phyloP scores from a whole-genome alignment of 2,329 filamentous ascomycete species.

The Epicoccum nigrum region DNA sequence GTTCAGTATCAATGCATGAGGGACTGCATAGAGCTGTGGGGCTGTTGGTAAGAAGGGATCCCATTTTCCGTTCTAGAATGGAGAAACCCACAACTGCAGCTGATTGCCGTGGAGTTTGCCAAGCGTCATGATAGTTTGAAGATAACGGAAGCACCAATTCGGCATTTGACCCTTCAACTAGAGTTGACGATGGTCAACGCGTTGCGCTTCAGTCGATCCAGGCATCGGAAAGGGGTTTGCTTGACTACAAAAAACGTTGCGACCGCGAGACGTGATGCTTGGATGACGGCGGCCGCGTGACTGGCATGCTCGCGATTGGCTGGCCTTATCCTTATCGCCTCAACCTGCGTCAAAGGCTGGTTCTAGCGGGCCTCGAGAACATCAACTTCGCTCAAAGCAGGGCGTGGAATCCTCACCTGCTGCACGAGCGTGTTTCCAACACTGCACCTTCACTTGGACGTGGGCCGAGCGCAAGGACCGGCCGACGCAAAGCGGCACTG shows the following conservation, averaged over 20 bases:
- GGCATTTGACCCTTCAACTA: conserved; percentile 13
- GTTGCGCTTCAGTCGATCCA: conserved; percentile 13
- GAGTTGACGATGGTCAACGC: conserved; percentile 13
- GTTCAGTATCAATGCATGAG: conserved; percentile 16
- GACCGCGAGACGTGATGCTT: conserved; percentile 25
- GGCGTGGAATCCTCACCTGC: conserved; percentile 11
- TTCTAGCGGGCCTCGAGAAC: conserved; percentile 21
- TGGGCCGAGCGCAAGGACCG: conserved; percentile 1
- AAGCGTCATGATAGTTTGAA: conserved; percentile 8
- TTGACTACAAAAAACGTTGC: conserved; percentile 40
- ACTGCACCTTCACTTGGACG: neutral
- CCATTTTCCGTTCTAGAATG: conserved; percentile 22
- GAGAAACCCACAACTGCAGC: conserved; percentile 6
- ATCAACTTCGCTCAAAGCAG: conserved; percentile 23
- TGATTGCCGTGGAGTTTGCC: conserved; percentile 19
- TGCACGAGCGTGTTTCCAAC: conserved; percentile 12
- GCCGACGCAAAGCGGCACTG: conserved; percentile 11
- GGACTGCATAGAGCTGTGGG: conserved; percentile 30
- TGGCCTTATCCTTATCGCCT: conserved; percentile 35
- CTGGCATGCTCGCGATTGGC: conserved; percentile 30
- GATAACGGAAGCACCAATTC: conserved; percentile 11
- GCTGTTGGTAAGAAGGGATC: conserved; percentile 21
- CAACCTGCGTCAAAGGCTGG: conserved; percentile 22
- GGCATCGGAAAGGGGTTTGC: conserved; percentile 21
- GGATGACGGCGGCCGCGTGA: conserved; percentile 34